phyloP scores from a whole-genome alignment of 345 rosid species.

The Mangifera indica region DNA sequence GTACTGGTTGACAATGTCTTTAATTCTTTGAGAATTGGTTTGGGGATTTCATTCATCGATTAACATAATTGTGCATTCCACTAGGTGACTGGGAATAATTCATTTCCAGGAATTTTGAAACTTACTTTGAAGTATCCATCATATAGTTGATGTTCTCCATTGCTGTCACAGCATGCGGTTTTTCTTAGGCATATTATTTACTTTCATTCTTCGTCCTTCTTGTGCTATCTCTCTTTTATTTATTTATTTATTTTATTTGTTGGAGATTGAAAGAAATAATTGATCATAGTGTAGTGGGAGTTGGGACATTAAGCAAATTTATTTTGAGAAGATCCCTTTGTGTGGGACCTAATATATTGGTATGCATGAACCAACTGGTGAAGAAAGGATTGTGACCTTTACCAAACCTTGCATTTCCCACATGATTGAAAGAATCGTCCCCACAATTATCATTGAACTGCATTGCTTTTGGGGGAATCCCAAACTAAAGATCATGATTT shows the following conservation, averaged over 20 bases:
- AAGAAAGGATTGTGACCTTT: conserved; percentile 17
- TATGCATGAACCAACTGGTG: conserved; percentile 12
- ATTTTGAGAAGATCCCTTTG: conserved; percentile 9
- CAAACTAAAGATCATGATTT: conserved; percentile 18
- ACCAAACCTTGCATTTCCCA: conserved; percentile 25
- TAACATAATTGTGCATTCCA: neutral
- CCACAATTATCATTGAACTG: conserved; percentile 21
- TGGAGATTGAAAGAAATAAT: conserved; percentile 13
- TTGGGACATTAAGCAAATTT: conserved; percentile 16
- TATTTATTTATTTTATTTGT: neutral
- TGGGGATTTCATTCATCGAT: neutral
- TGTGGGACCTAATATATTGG: conserved; percentile 11
- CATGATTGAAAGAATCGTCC: conserved; percentile 33
- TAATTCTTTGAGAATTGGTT: neutral
- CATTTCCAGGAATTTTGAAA: neutral
- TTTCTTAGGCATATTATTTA: neutral
- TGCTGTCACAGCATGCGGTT: neutral
- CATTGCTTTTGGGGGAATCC: conserved; percentile 17
- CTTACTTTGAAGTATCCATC: neutral
- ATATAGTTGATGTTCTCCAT: neutral
- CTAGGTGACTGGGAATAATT: neutral
- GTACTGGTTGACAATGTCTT: neutral
- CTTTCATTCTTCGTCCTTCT: neutral
- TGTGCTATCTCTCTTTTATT: neutral
- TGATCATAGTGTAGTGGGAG: neutral